Evolutionary conservation across 2,329 filamentous ascomycete species (phyloP), one percentile per base, ranked within the genome.

Genomic region (Dryadomyces quercus-mongolicae): DNA sequence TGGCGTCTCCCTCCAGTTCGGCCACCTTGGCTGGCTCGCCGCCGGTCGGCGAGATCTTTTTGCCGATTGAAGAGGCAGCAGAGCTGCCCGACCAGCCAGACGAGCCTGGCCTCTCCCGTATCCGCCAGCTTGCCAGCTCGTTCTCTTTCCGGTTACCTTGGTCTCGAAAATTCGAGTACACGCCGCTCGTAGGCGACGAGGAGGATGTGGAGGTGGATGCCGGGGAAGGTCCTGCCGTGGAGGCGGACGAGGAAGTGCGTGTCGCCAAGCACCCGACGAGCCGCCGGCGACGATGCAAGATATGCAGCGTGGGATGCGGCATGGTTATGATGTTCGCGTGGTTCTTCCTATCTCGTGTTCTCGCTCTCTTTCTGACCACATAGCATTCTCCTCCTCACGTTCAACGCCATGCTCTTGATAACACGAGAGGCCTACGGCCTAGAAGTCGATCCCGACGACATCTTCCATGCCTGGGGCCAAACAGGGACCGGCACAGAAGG

Each of bases 401-500:
- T 21, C 43, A 58, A 56, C 8, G 51, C 20, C 16, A n/a, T 57
- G 4, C 53, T 60, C 0, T 54, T 60, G 13, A 7, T 57, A 5
- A 58, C 57, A 13, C 57, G 55, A 45, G 18, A 48, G 1, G 46
- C 49, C 8, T 58, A 53, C 42, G 36, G n/a, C 13, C 49, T 45
- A 5, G 62, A 62, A 51, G 21, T 40, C 20, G 60, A 62, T 22
- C 56, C 62, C 2, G 61, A 67, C 40, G 63, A 65, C 47, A 61
- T 61, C 12, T 63, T 68, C 10, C 57, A 59, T 12, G 62, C 63
- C 57, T 73, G 70, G 70, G 70, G 70, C 15, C 56, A 57, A 25
- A 58, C 65, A 1, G 68, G 69, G 21, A 67, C 65, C 8, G 66
- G 63, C 55, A 62, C 67, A 47, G 66, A 73, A 53, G 68, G 65